Conservation (phyloP, 345 rosid species). For the Garcia nutans region DNA sequence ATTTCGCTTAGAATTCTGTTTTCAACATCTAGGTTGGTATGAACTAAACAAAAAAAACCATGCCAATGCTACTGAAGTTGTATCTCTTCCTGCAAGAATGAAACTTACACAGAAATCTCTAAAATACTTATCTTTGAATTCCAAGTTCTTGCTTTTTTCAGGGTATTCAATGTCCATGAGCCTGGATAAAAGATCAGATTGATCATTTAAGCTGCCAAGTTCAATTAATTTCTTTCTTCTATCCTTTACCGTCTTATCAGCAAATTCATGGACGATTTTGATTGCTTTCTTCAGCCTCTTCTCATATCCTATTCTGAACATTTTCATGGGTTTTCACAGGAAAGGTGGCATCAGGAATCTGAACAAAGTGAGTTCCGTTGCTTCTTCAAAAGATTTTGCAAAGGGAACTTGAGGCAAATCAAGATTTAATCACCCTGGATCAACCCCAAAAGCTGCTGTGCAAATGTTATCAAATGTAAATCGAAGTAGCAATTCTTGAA, state of each 20-base stretch:
- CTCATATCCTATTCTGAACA: constrained; percentile 56
- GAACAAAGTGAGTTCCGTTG: constrained; percentile 59
- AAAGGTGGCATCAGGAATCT: constrained; percentile 66
- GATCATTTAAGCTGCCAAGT: constrained; percentile 17
- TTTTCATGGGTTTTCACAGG: constrained; percentile 69
- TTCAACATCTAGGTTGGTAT: constrained; percentile 53
- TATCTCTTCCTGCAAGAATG: constrained; percentile 77
- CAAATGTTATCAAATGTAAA: constrained; percentile 80
- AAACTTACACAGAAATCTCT: constrained; percentile 65
- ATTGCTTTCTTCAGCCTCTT: constrained; percentile 52
- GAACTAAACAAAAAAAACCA: constrained; percentile 83
- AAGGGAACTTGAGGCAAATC: constrained; percentile 63
- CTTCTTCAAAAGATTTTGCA: constrained; percentile 76
- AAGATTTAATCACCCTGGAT: constrained; percentile 62
- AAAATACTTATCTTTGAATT: constrained; percentile 41
- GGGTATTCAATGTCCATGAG: constrained; percentile 43
- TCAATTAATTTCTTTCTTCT: constrained; percentile 20
- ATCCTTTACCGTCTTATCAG: constrained; percentile 35
- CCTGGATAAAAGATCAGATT: constrained; percentile 61
- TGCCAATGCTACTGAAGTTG: constrained; percentile 65
- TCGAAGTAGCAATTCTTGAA: constrained; percentile 69
- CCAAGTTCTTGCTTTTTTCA: constrained; percentile 24
- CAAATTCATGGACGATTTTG: constrained; percentile 57
- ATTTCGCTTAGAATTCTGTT: constrained; percentile 46
- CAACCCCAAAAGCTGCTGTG: constrained; percentile 60